Evolutionary conservation across 345 rosid genomes (phyloP).

Genomic region (Lenwebbia sp.): DNA sequence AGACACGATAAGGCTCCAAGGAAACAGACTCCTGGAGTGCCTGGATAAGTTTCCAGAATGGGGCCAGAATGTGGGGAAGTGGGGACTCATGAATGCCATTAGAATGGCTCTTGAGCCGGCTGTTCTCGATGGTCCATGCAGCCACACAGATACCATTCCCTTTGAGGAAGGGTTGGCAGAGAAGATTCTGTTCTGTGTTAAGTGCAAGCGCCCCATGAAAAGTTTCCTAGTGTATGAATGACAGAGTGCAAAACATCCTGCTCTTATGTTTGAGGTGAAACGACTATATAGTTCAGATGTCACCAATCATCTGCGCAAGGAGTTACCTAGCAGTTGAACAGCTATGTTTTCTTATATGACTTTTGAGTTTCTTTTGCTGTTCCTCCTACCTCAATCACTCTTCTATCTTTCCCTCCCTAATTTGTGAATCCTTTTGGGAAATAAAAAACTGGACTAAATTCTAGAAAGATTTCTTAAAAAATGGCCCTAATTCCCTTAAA

Average conservation of each 20-base stretch:
- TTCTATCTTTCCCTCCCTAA: neutral
- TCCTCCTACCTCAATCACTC: neutral
- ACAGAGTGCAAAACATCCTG: neutral
- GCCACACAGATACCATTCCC: conserved; percentile 23
- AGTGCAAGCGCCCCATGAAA: conserved; percentile 61
- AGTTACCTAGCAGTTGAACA: neutral
- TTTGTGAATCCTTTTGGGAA: neutral
- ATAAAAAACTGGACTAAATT: neutral
- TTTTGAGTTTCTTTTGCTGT: neutral
- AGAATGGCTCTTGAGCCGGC: conserved; percentile 27
- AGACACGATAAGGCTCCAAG: conserved; percentile 22
- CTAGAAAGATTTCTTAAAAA: neutral
- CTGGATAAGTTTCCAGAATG: conserved; percentile 31
- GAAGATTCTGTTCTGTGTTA: conserved; percentile 30
- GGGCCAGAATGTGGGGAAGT: conserved; percentile 32
- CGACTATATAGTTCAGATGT: neutral
- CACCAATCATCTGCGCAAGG: neutral
- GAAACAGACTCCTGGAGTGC: conserved; percentile 23
- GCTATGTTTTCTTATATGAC: neutral
- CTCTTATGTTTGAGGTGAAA: neutral
- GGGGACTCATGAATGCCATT: conserved; percentile 42
- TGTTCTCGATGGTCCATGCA: conserved; percentile 16
- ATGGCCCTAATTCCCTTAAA: neutral
- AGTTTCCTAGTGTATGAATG: conserved; percentile 39
- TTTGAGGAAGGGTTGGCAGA: conserved; percentile 20